Conservation (phyloP, 768 basidiomycete species). For the Pleurotus ostreatus region DNA sequence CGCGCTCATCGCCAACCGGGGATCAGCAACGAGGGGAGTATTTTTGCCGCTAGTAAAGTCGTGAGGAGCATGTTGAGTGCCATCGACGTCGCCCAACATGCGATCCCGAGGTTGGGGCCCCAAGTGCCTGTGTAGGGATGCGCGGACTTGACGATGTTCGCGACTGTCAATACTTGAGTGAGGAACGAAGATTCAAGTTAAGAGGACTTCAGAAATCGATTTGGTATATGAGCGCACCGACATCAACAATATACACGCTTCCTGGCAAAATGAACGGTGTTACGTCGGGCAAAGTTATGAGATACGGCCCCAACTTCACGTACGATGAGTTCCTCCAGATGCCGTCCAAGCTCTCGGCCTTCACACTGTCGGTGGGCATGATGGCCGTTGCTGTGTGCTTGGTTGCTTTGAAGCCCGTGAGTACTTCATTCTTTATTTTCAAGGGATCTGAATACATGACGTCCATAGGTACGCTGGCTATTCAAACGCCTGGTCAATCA, state of each 20-base stretch:
- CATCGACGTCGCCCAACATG: not conserved
- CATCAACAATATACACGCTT: not conserved
- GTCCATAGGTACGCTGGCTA: constrained; percentile 50
- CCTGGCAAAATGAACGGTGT: not conserved
- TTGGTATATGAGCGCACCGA: not conserved
- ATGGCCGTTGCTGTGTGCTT: constrained; percentile 19
- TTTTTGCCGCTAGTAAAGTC: not conserved
- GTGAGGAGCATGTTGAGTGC: not conserved
- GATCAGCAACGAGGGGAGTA: not conserved
- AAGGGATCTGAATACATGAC: not conserved
- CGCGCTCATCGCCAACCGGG: no score
- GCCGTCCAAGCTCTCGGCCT: constrained; percentile 33
- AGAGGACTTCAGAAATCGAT: not conserved
- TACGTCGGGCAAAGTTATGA: constrained; percentile 18
- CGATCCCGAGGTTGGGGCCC: no score
- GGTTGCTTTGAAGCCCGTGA: constrained; percentile 35
- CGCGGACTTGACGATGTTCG: not conserved
- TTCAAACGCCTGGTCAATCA: constrained; percentile 44
- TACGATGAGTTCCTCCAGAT: constrained; percentile 69
- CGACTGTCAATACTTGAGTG: not conserved
- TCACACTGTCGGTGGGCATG: constrained; percentile 30
- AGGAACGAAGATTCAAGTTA: not conserved
- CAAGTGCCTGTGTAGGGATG: not conserved
- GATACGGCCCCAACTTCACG: constrained; percentile 68
- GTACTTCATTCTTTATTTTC: constrained; percentile 11